These are phyloP conservation scores for Fomitiporia mediterranea DNA, from an alignment of 1,284 basidiomycete species.

Conservation along the genomic window DNA sequence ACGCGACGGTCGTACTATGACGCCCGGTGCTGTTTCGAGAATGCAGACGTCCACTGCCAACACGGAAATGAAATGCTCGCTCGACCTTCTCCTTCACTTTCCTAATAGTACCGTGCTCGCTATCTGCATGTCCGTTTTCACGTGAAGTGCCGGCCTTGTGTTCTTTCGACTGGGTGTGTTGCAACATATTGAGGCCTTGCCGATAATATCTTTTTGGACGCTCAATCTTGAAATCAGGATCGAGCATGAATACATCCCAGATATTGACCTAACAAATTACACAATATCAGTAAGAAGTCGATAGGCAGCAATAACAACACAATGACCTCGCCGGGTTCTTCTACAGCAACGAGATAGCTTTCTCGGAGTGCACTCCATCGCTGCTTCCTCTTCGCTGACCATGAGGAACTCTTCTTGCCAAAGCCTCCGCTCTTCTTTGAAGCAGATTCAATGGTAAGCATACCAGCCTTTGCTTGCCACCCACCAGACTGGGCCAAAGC, in stretches of 20 bases:
- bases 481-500: constrained; percentile 82
- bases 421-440: constrained; percentile 48
- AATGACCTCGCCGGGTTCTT: constrained; percentile 81
- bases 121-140: constrained; percentile 16
- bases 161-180: constrained; percentile 32
- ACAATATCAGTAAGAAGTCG: background rate
- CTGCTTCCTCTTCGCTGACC: constrained; percentile 67
- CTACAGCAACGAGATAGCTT: constrained; percentile 84
- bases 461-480: constrained; percentile 86
- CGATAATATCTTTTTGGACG: constrained; percentile 73
- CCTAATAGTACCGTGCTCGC: constrained; percentile 23
- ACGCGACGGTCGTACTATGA: constrained; percentile 10
- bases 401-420: constrained; percentile 59
- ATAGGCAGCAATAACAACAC: constrained; percentile 21
- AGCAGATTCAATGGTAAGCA: constrained; percentile 55
- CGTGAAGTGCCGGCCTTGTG: constrained; percentile 13
- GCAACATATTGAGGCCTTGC: constrained; percentile 66
- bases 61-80: constrained; percentile 11
- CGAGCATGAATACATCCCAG: constrained; percentile 94
- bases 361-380: constrained; percentile 96
- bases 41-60: background rate
- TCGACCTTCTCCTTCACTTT: constrained; percentile 22
- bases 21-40: background rate
- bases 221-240: constrained; percentile 86
- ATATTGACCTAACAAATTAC: constrained; percentile 52